Conservation (phyloP, 176 grass and related monocot genomes). For the Pharus latifolius region DNA sequence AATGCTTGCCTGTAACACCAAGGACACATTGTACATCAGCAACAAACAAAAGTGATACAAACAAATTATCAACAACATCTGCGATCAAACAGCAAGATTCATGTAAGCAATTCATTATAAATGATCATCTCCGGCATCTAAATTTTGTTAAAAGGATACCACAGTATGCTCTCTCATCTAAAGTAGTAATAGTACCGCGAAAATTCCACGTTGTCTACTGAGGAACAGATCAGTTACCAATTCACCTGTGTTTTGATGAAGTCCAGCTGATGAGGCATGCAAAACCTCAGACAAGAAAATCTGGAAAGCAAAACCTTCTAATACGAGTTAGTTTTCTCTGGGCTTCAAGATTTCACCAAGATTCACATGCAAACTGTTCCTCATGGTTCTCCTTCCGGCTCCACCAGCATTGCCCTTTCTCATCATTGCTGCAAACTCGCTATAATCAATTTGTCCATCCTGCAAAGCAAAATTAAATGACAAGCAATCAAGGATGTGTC, state of each 20-base stretch:
- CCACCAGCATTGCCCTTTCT: slow-evolving; percentile 72
- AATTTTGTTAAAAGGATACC: slow-evolving; percentile 4
- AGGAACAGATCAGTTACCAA: background rate
- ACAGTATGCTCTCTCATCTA: background rate
- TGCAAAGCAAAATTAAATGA: slow-evolving; percentile 29
- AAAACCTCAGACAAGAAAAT: background rate
- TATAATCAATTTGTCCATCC: slow-evolving; percentile 98
- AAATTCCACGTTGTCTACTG: background rate
- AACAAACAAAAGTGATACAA: slow-evolving; percentile 9
- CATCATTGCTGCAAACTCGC: slow-evolving; percentile 85
- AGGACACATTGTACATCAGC: background rate
- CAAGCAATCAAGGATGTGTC: background rate
- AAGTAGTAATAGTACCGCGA: background rate
- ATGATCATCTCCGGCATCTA: background rate
- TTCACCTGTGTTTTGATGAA: background rate
- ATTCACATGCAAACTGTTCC: slow-evolving; percentile 51
- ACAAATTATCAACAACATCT: slow-evolving; percentile 4
- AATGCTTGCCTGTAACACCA: slow-evolving; percentile 10
- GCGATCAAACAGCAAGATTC: background rate
- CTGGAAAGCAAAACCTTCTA: background rate
- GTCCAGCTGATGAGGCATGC: background rate
- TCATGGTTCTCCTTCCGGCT: slow-evolving; percentile 72
- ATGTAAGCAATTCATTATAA: background rate
- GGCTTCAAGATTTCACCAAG: slow-evolving; percentile 39
- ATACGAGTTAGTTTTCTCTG: slow-evolving; percentile 9